Conservation (phyloP, 2,329 filamentous ascomycete genomes). For the Microsporum audouinii region DNA sequence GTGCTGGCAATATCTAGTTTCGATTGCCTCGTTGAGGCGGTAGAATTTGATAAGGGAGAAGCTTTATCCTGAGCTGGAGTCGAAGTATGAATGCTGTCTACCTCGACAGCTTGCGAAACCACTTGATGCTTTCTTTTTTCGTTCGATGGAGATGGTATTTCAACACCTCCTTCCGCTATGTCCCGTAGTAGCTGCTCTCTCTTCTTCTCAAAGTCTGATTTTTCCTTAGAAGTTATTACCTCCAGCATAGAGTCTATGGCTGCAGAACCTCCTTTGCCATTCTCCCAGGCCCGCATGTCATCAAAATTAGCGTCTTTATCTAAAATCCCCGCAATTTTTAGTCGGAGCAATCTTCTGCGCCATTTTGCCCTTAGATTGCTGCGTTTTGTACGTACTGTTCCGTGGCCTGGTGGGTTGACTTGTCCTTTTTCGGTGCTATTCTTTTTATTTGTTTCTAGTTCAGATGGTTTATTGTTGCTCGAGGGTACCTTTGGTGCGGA, state of each 20-base stretch:
- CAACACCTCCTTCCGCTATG: constrained; percentile 43
- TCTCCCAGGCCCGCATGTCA: constrained; percentile 35
- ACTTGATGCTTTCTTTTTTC: constrained; percentile 20
- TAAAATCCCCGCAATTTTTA: constrained; percentile 45
- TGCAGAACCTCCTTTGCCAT: background rate
- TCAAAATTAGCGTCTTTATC: constrained; percentile 40
- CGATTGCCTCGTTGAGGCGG: constrained; percentile 26
- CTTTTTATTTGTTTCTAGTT: constrained; percentile 16
- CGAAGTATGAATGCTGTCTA: background rate
- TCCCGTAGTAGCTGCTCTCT: constrained; percentile 42
- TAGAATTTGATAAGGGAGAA: background rate
- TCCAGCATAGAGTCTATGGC: constrained; percentile 5
- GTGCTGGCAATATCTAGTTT: constrained; percentile 50
- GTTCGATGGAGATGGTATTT: constrained; percentile 29
- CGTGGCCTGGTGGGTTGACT: constrained; percentile 37
- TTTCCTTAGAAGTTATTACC: constrained; percentile 15
- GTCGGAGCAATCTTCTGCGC: constrained; percentile 38
- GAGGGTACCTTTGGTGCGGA: constrained; percentile 4
- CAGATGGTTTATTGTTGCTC: constrained; percentile 17
- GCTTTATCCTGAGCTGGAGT: constrained; percentile 1
- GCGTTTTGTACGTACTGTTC: constrained; percentile 40
- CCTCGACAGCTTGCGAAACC: background rate
- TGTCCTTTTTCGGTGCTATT: constrained; percentile 8
- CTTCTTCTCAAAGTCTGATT: constrained; percentile 39
- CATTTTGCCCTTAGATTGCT: constrained; percentile 46